Percentiles rank a stretch among this genome's conserved stretches.
phyloP scores from a whole-genome alignment of 805 yeast species.

The Saccharomycopsis malanga region DNA sequence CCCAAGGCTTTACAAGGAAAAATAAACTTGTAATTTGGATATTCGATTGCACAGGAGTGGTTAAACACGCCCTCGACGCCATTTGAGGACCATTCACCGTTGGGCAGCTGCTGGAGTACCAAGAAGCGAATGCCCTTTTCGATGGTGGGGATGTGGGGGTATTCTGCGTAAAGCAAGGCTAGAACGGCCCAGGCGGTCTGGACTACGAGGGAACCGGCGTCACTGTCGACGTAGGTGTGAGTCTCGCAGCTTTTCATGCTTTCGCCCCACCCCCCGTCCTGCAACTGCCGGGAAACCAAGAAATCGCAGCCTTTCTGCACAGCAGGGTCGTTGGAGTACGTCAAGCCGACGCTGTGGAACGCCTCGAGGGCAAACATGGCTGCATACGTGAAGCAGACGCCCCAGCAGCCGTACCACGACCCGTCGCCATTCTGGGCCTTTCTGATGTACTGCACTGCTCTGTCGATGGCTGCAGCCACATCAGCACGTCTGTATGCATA shows the following conservation, averaged over 20 bases:
- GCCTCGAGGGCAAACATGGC: constrained; percentile 98
- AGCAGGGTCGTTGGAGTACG: constrained; percentile 51
- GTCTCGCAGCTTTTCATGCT: constrained; percentile 86
- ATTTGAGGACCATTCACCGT: constrained; percentile 85
- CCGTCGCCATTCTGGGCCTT: constrained; percentile 72
- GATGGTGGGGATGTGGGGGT: constrained; percentile 62
- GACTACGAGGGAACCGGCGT: constrained; percentile 60
- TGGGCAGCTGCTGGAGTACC: constrained; percentile 54
- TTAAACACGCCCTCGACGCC: constrained; percentile 94
- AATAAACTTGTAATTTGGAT: constrained; percentile 84
- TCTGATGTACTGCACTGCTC: constrained; percentile 69
- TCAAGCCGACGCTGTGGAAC: constrained; percentile 57
- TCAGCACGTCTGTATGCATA: constrained; percentile 60
- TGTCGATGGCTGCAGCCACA: constrained; percentile 58
- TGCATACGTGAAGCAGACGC: constrained; percentile 91
- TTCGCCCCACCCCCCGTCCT: constrained; percentile 98
- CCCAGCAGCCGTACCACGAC: constrained; percentile 99
- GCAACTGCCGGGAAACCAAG: constrained; percentile 61
- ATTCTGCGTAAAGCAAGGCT: constrained; percentile 71
- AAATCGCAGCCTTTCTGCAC: constrained; percentile 83
- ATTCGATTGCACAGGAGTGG: constrained; percentile 89
- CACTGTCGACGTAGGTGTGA: constrained; percentile 60
- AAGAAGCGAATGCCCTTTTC: constrained; percentile 56
- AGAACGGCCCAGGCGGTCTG: constrained; percentile 93
- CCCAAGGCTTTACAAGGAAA: constrained; percentile 94